Base-by-base conservation (phyloP, 2,329 filamentous ascomycete genomes). In the Venturia asperata region DNA sequence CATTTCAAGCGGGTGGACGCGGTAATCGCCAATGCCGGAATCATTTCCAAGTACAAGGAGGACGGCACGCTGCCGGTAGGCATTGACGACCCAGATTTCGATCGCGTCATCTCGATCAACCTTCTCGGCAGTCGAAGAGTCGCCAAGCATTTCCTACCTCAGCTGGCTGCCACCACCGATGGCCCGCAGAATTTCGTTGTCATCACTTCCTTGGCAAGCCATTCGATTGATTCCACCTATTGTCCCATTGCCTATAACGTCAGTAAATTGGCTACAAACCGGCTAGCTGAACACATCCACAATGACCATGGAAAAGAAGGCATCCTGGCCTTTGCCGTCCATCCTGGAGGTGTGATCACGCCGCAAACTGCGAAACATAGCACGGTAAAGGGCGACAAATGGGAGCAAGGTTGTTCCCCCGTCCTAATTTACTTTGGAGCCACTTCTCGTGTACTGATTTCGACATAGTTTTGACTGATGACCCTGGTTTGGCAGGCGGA, bases 301-400 rank as follows among this genome's bases (percentile, higher is more conserved):
- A 64, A 61, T 61, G 68, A 70, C 56, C 64, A 70, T 56, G 7
- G 62, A 9, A 65, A 64, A 43, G 64, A 67, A 19, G 68, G 66
- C 10, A 49, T 69, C 2, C 21, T 60, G 10, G 67, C 69, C 30
- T 68, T 62, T 49, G 66, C 68, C 19, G 52, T 70, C 34, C 69
- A 70, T 66, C 69, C 68, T 21, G 68, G 69, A 13, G 67, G 64
- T 24, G 68, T 69, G 37, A 5, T 67, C 42, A 70, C 68, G 43
- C 64, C 62, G 55, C 68, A 68, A 66, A 69, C 68, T 41, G 34
- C 56, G 58, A 30, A 37, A 17, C 66, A 67, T 42, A 52, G 45
- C 62, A 66, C 41, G 5, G 47, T 27, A 19, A 58, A 62, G 21
- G 65, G 65, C 19, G 64, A 67, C 63, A 34, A 39, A n/a, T 67